Conservation (phyloP, 2,329 filamentous ascomycete genomes). For the Pestalotiopsis sp. region DNA sequence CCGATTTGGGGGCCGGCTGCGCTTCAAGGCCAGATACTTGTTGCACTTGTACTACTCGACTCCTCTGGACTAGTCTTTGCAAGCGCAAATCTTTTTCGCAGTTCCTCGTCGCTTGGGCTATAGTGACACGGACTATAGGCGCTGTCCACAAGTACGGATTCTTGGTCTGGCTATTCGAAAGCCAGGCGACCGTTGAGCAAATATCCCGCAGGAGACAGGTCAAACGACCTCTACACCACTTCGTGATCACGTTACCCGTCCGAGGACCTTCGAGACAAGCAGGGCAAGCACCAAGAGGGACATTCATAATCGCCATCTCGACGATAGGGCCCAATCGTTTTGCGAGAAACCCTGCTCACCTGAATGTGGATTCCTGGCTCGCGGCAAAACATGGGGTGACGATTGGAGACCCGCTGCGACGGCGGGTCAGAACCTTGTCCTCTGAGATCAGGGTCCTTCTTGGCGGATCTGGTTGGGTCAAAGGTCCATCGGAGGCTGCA, state of each 20-base stretch:
- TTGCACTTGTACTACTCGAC: neutral
- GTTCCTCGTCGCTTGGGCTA: constrained; percentile 16
- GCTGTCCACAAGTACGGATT: constrained; percentile 8
- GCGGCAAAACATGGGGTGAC: constrained; percentile 25
- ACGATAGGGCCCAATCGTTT: constrained; percentile 26
- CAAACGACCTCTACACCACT: constrained; percentile 26
- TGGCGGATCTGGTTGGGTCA: neutral
- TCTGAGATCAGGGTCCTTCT: constrained; percentile 8
- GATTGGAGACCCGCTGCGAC: constrained; percentile 31
- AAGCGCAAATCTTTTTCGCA: constrained; percentile 19
- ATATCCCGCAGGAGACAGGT: neutral
- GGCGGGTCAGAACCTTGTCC: constrained; percentile 14
- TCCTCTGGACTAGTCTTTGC: neutral
- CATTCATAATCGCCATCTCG: constrained; percentile 24
- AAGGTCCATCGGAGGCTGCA: neutral
- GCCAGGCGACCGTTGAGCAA: constrained; percentile 4
- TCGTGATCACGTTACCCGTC: constrained; percentile 31
- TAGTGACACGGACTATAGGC: neutral
- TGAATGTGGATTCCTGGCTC: constrained; percentile 27
- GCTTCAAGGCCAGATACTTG: neutral
- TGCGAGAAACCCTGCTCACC: constrained; percentile 31
- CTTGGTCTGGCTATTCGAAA: constrained; percentile 12
- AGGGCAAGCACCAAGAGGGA: neutral
- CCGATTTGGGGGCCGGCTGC: neutral
- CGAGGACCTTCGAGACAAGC: constrained; percentile 16